phyloP scores from a whole-genome alignment of 352 stramenopile species.

The Globisporangium parvum region DNA sequence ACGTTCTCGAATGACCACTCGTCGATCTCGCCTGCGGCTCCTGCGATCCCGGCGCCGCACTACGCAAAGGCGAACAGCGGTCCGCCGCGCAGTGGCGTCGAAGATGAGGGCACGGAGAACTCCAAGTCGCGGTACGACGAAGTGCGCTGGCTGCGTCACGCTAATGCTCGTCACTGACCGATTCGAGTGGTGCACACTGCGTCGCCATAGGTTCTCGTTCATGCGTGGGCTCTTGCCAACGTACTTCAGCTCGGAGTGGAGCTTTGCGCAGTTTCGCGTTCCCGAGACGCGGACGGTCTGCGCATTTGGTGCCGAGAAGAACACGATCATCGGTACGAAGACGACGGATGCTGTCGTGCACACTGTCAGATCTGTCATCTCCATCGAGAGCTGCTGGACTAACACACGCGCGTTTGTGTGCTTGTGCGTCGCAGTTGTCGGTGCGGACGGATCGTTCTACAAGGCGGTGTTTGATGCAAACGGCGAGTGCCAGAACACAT shows the following conservation, averaged over 20 bases:
- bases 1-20: conserved; percentile 52
- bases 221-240: conserved; percentile 88
- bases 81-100: conserved; percentile 31
- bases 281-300: conserved; percentile 89
- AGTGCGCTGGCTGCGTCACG: conserved; percentile 3
- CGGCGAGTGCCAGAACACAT: conserved; percentile 86
- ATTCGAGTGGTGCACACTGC: neutral
- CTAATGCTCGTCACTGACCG: neutral
- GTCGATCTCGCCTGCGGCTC: conserved; percentile 42
- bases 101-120: conserved; percentile 84
- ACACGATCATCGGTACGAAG: conserved; percentile 85
- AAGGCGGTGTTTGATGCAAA: conserved; percentile 86
- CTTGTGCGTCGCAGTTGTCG: conserved; percentile 49
- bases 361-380: neutral
- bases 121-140: conserved; percentile 72
- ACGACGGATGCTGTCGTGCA: neutral
- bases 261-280: conserved; percentile 91
- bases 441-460: conserved; percentile 85
- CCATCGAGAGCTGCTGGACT: neutral
- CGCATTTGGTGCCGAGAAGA: conserved; percentile 90
- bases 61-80: conserved; percentile 37
- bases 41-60: conserved; percentile 27
- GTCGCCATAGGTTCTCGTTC: conserved; percentile 70
- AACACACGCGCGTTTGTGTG: conserved; percentile 8
- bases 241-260: conserved; percentile 94